phyloP scores from a whole-genome alignment of 2,329 filamentous ascomycete genomes.

The Polytolypa hystricis region DNA sequence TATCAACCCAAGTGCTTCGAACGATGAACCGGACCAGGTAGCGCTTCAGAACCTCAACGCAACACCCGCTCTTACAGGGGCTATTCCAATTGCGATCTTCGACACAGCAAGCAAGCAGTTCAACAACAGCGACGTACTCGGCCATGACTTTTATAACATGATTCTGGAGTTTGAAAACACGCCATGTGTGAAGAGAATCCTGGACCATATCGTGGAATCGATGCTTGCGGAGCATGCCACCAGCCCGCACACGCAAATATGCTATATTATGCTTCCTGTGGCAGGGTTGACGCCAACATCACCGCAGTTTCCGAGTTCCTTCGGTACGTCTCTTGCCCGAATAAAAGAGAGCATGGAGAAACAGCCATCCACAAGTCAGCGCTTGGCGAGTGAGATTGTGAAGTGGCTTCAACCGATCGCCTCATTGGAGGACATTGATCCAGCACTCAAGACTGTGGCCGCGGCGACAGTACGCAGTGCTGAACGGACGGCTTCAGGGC shows the following conservation, averaged over 20 bases:
- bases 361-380: conserved; percentile 18
- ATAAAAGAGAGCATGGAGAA: conserved; percentile 44
- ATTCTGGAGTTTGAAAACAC: conserved; percentile 59
- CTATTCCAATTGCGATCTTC: conserved; percentile 85
- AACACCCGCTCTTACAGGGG: conserved; percentile 81
- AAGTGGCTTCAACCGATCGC: conserved; percentile 39
- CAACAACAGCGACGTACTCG: conserved; percentile 54
- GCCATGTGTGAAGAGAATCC: conserved; percentile 52
- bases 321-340: conserved; percentile 53
- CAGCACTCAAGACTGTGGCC: conserved; percentile 43
- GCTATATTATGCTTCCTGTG: conserved; percentile 60
- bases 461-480: conserved; percentile 27
- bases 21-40: conserved; percentile 41
- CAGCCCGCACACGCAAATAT: conserved; percentile 54
- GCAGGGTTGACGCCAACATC: conserved; percentile 53
- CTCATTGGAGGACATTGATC: conserved; percentile 38
- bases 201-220: conserved; percentile 58
- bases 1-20: conserved; percentile 43
- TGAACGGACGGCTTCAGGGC: too few species aligned
- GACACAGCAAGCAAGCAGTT: conserved; percentile 73
- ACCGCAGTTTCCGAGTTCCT: conserved; percentile 59
- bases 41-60: conserved; percentile 53
- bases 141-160: conserved; percentile 69
- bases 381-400: conserved; percentile 38
- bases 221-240: conserved; percentile 51